Evolutionary conservation across 116 monocot species (phyloP), one percentile per base, ranked within the genome.

Genomic region (Phalaenopsis hybrid): DNA sequence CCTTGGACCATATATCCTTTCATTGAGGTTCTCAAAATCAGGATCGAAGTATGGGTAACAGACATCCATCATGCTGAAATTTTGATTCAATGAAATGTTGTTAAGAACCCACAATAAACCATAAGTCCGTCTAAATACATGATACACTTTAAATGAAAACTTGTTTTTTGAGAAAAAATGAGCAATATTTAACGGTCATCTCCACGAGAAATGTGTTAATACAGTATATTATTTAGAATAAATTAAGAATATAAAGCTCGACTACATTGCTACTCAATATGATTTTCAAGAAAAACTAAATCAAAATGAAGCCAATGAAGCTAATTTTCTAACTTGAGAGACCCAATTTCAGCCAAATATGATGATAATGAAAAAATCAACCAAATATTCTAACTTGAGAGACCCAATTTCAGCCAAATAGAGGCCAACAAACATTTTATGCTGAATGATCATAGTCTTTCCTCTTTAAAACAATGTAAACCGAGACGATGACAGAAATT

Each of bases 21-120:
- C 88, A 78, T 86, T 80, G 57, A 88, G 79, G 46, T 86, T 89
- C 51, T 92, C 92, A 61, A 84, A 92, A 58, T 92, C 92, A 82
- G 90, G 92, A 86, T 92, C 92, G 84, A 90, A 92, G 74, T 92
- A 92, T 79, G 92, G 86, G 51, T 81, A 82, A 51, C 84, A 90
- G 78, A 86, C 86, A 68, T 90, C 87, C 90, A 81, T 92, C 81
- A 77, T 86, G 57, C 79, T 79, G 55, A 57, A 73, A 41, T 65
- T 21, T 75, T 79, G 28, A 81, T 52, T 75, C 57, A 44, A 18
- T 25, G 58, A 21, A 75, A 75, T 46, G 4, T 5, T 37, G 34
- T 34, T 70, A 0, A 34, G 34, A 21, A 63, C 2, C 23, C 21
- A 25, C 63, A 63, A 23, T 23, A 9, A 5, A 6, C 63, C n/a